Evolutionary conservation across 257 asterid genomes (phyloP).

Genomic region (Gardenia jasminoides): DNA sequence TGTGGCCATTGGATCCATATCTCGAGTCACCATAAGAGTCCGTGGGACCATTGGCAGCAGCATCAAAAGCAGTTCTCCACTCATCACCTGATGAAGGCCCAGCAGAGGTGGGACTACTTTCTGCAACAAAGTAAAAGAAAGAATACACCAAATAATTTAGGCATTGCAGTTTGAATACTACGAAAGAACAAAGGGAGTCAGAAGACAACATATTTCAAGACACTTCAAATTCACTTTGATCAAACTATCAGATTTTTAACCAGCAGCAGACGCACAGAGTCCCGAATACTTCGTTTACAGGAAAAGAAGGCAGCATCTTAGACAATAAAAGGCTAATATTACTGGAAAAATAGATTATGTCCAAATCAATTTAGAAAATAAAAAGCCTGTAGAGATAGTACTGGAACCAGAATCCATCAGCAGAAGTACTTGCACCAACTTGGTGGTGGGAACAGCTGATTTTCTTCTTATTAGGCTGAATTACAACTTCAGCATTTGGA

Average conservation of each 20-base stretch:
- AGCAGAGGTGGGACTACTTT: slow-evolving; percentile 73
- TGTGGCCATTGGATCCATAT: slow-evolving; percentile 58
- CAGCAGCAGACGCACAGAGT: background rate
- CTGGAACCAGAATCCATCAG: background rate
- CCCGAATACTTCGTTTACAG: background rate
- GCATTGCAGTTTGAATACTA: background rate
- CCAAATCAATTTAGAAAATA: background rate
- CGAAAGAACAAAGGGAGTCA: background rate
- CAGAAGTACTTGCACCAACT: background rate
- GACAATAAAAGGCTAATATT: background rate
- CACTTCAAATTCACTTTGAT: background rate
- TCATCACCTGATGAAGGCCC: slow-evolving; percentile 82
- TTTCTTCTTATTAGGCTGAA: background rate
- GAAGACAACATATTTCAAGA: background rate
- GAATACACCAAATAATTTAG: background rate
- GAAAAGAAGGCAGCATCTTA: background rate
- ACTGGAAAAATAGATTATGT: background rate
- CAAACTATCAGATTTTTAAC: background rate
- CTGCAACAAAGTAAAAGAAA: slow-evolving; percentile 40
- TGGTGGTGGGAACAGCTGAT: background rate
- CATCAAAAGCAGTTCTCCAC: slow-evolving; percentile 94
- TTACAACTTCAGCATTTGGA: background rate
- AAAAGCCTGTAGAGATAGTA: background rate
- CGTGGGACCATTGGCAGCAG: slow-evolving; percentile 65
- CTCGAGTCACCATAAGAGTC: slow-evolving; percentile 57